Evolutionary conservation across 1,284 basidiomycete species (phyloP).

Genomic region (Malassezia restricta): DNA sequence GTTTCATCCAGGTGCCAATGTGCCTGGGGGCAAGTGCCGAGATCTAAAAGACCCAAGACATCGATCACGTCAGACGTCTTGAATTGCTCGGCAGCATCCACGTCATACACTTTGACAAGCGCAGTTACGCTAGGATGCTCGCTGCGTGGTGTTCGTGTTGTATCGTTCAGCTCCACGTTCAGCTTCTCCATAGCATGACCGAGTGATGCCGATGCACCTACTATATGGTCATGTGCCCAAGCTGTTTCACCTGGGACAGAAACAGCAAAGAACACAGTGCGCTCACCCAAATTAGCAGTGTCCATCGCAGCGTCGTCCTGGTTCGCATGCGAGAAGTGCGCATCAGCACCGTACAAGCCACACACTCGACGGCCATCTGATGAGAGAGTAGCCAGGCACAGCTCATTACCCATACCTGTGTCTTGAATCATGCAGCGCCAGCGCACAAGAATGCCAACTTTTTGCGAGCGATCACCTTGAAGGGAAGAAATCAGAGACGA

Average conservation of each 20-base stretch:
- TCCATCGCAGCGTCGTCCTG: background rate
- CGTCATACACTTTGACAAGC: slow-evolving; percentile 22
- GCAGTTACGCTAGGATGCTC: slow-evolving; percentile 9
- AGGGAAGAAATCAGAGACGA: background rate
- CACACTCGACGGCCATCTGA: background rate
- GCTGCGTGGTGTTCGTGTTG: background rate
- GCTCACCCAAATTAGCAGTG: slow-evolving; percentile 1
- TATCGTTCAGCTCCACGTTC: background rate
- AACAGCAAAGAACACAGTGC: slow-evolving; percentile 4
- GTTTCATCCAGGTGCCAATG: slow-evolving; percentile 21
- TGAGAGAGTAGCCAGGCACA: slow-evolving; percentile 2
- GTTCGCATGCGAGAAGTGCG: background rate
- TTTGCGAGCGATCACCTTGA: background rate
- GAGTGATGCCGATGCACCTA: background rate
- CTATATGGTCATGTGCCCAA: slow-evolving; percentile 1
- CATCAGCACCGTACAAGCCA: slow-evolving; percentile 7
- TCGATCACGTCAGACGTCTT: slow-evolving; percentile 37
- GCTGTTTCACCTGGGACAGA: slow-evolving; percentile 5
- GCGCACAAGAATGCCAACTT: slow-evolving; percentile 9
- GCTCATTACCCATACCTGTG: slow-evolving; percentile 11
- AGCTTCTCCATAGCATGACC: background rate
- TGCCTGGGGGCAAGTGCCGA: slow-evolving; percentile 15
- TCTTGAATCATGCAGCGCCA: slow-evolving; percentile 16
- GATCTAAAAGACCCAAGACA: slow-evolving; percentile 34
- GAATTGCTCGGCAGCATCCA: slow-evolving; percentile 30